Base-by-base conservation (phyloP, 257 asterid genomes). In the Parsonsia alboflavescens region DNA sequence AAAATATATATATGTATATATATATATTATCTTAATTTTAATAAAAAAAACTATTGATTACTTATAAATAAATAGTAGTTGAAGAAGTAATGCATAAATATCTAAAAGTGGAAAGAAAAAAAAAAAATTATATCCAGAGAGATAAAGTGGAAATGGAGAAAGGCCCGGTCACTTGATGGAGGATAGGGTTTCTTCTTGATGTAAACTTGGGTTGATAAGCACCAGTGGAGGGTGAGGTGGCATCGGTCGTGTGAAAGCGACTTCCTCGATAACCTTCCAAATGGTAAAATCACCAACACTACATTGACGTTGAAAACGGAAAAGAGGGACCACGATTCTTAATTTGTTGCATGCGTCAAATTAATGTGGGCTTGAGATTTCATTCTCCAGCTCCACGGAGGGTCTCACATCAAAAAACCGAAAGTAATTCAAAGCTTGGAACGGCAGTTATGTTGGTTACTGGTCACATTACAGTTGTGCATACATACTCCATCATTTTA, bases 361-460 rank as follows among this genome's bases (percentile, higher is more conserved):
- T 42, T 6, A 1, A 33, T 33, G n/a, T 54, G 67, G 50, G 68
- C 17, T 28, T 57, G 63, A 69, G 70, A 77, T 64, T 71, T 79
- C 61, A 52, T 68, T 33, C 70, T 72, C 68, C 15, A 3, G 39
- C 39, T 33, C n/a, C n/a, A n/a, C n/a, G n/a, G n/a, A n/a, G 54
- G 65, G 57, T 75, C 76, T 65, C 68, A 66, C 80, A 73, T 79
- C n/a, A 76, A 68, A 1, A 45, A 42, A n/a, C 80, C 84, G 83
- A 82, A 84, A 84, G 85, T 78, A 36, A 12, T 61, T 68, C 73
- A 68, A 74, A 62, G 61, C 26, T 36, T 75, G 64, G 73, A 82
- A 15, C 28, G 88, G 80, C 86, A 80, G 90, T 84, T 86, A 78
- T 84, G 83, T 84, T 82, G 85, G 88, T 86, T 86, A 84, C 73